phyloP scores from a whole-genome alignment of 2,329 filamentous ascomycete species.

The Trichothecium roseum region DNA sequence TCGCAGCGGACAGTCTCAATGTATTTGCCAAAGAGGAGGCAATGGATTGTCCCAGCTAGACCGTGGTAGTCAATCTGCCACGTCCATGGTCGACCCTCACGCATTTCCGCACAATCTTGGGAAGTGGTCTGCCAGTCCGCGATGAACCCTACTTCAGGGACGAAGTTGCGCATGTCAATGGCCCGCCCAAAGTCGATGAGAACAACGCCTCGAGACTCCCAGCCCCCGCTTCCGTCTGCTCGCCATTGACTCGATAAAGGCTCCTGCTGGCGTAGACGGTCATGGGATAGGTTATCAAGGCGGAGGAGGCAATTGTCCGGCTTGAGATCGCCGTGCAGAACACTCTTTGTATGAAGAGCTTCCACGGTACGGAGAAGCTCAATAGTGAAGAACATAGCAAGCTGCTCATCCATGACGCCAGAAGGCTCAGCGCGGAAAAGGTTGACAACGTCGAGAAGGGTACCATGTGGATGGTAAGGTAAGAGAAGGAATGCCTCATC shows the following conservation, averaged over 20 bases:
- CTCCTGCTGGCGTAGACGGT: constrained; percentile 9
- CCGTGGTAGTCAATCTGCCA: constrained; percentile 97
- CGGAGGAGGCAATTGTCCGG: constrained; percentile 90
- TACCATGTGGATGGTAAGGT: constrained; percentile 81
- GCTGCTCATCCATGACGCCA: constrained; percentile 74
- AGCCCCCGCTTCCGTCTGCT: constrained; percentile 64
- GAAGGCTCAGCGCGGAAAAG: constrained; percentile 61
- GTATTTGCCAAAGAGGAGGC: constrained; percentile 86
- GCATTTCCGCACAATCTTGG: constrained; percentile 91
- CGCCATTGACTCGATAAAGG: constrained; percentile 55
- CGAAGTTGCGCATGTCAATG: constrained; percentile 86
- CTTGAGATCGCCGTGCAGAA: constrained; percentile 92
- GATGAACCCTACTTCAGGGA: constrained; percentile 65
- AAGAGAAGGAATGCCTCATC: constrained; percentile 87
- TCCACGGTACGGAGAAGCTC: constrained; percentile 88
- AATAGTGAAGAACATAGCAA: constrained; percentile 92
- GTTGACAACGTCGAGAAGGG: constrained; percentile 90
- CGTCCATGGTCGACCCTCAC: constrained; percentile 88
- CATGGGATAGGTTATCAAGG: constrained; percentile 40
- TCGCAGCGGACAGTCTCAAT: constrained; percentile 65
- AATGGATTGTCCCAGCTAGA: constrained; percentile 78
- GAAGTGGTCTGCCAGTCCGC: constrained; percentile 88
- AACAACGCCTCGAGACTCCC: constrained; percentile 68
- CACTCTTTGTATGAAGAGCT: constrained; percentile 64
- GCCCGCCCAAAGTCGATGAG: constrained; percentile 92